Evolutionary conservation across 257 asterid species (phyloP).

Genomic region (Thymus quinquecostatus): DNA sequence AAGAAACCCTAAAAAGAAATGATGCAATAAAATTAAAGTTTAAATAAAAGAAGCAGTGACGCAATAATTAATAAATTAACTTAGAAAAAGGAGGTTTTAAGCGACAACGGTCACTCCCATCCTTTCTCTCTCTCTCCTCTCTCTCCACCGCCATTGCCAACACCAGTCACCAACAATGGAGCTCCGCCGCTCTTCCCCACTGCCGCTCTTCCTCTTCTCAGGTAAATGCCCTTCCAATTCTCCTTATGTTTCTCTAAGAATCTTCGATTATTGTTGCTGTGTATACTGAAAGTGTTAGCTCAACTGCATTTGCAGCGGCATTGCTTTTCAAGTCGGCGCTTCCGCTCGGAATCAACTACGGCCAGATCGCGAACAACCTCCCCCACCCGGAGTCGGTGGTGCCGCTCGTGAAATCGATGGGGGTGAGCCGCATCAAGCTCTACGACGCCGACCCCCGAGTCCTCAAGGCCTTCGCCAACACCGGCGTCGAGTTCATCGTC

Average conservation of each 20-base stretch:
- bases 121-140: not conserved
- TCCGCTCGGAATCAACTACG: constrained; percentile 78
- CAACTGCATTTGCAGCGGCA: constrained; percentile 26
- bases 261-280: not conserved
- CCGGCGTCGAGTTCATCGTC: constrained; percentile 74
- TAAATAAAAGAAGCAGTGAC: not conserved
- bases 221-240: constrained; percentile 2
- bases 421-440: constrained; percentile 71
- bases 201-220: constrained; percentile 26
- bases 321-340: constrained; percentile 35
- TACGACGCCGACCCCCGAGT: constrained; percentile 81
- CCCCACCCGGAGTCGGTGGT: constrained; percentile 69
- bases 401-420: constrained; percentile 70
- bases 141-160: not conserved
- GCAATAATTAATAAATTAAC: not conserved
- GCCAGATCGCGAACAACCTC: constrained; percentile 81
- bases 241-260: not conserved
- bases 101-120: not conserved
- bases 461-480: constrained; percentile 79
- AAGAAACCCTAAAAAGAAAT: no score
- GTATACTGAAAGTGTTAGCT: not conserved
- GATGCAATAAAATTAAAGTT: not conserved
- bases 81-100: not conserved
- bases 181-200: constrained; percentile 20
- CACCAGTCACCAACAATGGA: not conserved